Evolutionary conservation across 768 basidiomycete genomes (phyloP), one percentile per base, ranked within the genome.

Genomic region (Leccinum disarticulatum): DNA sequence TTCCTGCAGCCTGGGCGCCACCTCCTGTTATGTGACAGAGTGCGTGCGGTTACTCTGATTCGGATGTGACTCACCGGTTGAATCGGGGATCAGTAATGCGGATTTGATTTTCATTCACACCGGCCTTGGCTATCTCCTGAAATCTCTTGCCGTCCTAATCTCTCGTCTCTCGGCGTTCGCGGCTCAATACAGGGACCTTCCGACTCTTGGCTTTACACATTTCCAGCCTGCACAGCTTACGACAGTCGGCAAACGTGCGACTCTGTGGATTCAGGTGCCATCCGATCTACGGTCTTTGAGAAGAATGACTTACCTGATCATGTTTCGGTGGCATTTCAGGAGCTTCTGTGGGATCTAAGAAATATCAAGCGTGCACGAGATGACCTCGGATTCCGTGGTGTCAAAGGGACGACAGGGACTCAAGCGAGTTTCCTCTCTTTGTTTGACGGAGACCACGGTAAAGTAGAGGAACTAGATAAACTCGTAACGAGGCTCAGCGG

Each of bases 21-120:
- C 97, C 9, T 98, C 96, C 2, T 99, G 97, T 77, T 99, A 95
- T 77, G 97, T 98, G 56, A 98, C 97, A 30, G 97, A 99, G 95
- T 96, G 63, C 65, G 87, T 80, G 54, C 55, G 50, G 58, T 58
- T 36, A 47, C 25, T 50, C 52, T 59, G 57, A 51, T 58, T 47
- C 19, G 22, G 25, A 25, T 38, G 54, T 52, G 48, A 55, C 50
- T 51, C 60, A 22, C 52, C 30, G 25, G 31, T 56, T 73, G 55
- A 69, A 55, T 30, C 27, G 28, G 63, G 55, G 9, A 58, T 6
- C 67, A 98, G 95, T 77, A 99, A 99, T 73, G 96, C 97, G 54
- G 97, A 99, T 77, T 82, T 99, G 52, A 98, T 98, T 73, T 99
- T 99, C 78, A 80, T 98, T 36, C 93, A 91, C 61, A 83, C 88